phyloP scores from a whole-genome alignment of 2,329 filamentous ascomycete species.

The Penicillium sp. region DNA sequence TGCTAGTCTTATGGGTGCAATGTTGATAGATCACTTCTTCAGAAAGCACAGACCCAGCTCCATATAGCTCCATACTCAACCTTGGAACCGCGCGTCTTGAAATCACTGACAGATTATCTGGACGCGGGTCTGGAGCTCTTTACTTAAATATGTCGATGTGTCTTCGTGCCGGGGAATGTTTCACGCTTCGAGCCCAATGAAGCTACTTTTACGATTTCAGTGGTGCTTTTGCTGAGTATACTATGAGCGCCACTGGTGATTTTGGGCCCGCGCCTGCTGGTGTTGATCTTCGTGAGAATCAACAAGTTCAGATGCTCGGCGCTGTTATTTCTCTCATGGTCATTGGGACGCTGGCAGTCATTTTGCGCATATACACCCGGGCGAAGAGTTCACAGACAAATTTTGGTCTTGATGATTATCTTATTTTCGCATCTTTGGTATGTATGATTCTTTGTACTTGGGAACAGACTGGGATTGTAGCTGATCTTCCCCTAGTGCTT shows the following conservation, averaged over 20 bases:
- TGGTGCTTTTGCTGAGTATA: neutral
- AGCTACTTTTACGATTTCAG: too few relatives aligned
- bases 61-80: neutral
- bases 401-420: slow-evolving; percentile 11
- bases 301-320: slow-evolving; percentile 1
- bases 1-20: neutral
- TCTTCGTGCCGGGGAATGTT: neutral
- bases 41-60: neutral
- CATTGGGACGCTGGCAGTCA: slow-evolving; percentile 6
- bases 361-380: slow-evolving; percentile 8
- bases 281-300: slow-evolving; percentile 7
- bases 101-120: neutral
- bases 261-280: slow-evolving; percentile 6
- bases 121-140: neutral
- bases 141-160: neutral
- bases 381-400: neutral
- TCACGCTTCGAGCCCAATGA: neutral
- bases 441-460: neutral
- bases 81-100: neutral
- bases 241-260: slow-evolving; percentile 1
- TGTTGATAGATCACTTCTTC: neutral
- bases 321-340: slow-evolving; percentile 7
- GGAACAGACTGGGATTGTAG: neutral
- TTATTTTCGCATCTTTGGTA: slow-evolving; percentile 7
- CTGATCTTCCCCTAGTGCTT: neutral